phyloP scores from a whole-genome alignment of 176 grass and related monocot genomes.

The Triticum aestivum region IWGSC_CS_RefSeq_v2.1 NC_057805.1:143937953-143938452 shows the following conservation, averaged over 20 bases:
- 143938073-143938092: conserved; percentile 94
- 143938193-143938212: conserved; percentile 92
- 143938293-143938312: conserved; percentile 87
- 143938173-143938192: conserved; percentile 86
- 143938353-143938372: conserved; percentile 91
- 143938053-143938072: conserved; percentile 79
- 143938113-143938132: conserved; percentile 68
- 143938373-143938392: conserved; percentile 96
- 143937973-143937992: conserved; percentile 26
- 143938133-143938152: conserved; percentile 86
- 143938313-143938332: conserved; percentile 88
- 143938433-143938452: conserved; percentile 84
- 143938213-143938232: conserved; percentile 91
- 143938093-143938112: conserved; percentile 82
- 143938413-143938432: conserved; percentile 96
- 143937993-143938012: conserved; percentile 82
- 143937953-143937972: conserved; percentile 44
- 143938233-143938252: conserved; percentile 80
- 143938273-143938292: conserved; percentile 96
- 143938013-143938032: conserved; percentile 74
- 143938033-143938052: conserved; percentile 31
- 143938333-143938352: conserved; percentile 91
- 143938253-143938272: conserved; percentile 92
- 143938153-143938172: conserved; percentile 74
- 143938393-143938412: conserved; percentile 96